Evolutionary conservation across 2,329 filamentous ascomycete species (phyloP), one percentile per base, ranked within the genome.

Genomic region (Phaeosphaeriaceae sp.): DNA sequence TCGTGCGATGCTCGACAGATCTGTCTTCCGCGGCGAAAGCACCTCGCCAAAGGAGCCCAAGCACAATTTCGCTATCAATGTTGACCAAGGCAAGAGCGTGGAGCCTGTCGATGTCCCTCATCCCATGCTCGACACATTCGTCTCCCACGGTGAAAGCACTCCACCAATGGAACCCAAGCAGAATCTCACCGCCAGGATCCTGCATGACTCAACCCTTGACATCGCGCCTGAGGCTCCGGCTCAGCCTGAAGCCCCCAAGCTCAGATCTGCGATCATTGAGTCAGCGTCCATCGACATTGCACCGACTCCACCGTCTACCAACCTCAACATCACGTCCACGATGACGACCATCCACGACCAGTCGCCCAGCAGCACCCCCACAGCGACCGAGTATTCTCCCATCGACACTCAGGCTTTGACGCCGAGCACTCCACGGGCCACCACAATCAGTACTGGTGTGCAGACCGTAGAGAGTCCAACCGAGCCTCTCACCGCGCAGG

Each of bases 301-400:
- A n/a, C 45, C 45, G 21, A 47, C 21, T 10, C 10, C 15, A 22
- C 45, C 45, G 15, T 11, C 45, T n/a, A 10, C 45, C 20, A 24
- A 27, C 10, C 20, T 22, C 22, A 22, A 2, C 22, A 21, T 65
- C 25, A 44, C 22, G 15, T 42, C 55, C 27, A 27, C 57, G 15
- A 40, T 31, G 17, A 48, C 53, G 20, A 57, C n/a, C n/a, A n/a
- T 45, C 11, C 53, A 56, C 22, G 57, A 58, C 21, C 44, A 53
- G 13, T 21, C 47, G 19, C 56, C 59, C 40, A 3, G 13, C 31
- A 36, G 6, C 11, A 13, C 31, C 13, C 31, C 31, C 31, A 13
- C 31, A 13, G 6, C 11, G 3, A n/a, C 59, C 24, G 55, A 50
- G 46, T 48, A 15, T 27, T 27, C 25, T 4, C 9, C 25, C 48